Evolutionary conservation across 2,329 filamentous ascomycete genomes (phyloP).

Genomic region (Aspergillus terreus): DNA sequence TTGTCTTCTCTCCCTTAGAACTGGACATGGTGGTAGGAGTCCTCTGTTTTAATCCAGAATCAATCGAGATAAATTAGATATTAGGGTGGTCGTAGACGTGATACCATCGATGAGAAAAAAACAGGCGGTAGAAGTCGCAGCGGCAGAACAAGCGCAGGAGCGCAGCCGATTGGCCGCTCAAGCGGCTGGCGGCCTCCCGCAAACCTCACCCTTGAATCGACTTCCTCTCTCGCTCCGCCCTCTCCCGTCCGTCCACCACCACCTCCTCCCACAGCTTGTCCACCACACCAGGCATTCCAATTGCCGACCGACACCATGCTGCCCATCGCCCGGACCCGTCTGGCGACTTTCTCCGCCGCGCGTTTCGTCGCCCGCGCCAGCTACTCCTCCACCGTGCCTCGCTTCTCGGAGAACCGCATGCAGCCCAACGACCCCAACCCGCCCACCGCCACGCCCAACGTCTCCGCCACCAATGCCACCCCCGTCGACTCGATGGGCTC

Average conservation of each 20-base stretch:
- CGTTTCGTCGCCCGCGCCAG: constrained; percentile 29
- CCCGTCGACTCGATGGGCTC: constrained; percentile 47
- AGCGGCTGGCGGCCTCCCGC: constrained; percentile 21
- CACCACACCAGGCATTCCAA: constrained; percentile 13
- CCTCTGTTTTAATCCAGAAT: neutral
- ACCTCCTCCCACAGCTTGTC: constrained; percentile 8
- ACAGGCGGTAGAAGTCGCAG: constrained; percentile 13
- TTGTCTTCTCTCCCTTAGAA: constrained; percentile 60
- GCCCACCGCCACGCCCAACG: constrained; percentile 46
- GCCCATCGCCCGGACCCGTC: constrained; percentile 41
- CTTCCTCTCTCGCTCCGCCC: constrained; percentile 8
- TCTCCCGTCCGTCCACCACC: constrained; percentile 17
- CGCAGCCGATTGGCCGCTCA: constrained; percentile 22
- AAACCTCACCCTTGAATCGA: constrained; percentile 28
- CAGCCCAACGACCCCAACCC: constrained; percentile 58
- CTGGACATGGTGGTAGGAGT: constrained; percentile 25
- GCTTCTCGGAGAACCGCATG: constrained; percentile 38
- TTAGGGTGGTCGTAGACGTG: neutral
- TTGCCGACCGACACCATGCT: constrained; percentile 38
- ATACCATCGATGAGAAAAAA: constrained; percentile 6
- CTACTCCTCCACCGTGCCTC: constrained; percentile 44
- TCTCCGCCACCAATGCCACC: constrained; percentile 60
- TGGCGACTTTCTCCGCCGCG: constrained; percentile 44
- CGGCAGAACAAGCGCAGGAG: constrained; percentile 19
- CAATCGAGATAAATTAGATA: too few species aligned